Base-by-base conservation (phyloP, 305 asterid species). In the Solanum chacoense region DNA sequence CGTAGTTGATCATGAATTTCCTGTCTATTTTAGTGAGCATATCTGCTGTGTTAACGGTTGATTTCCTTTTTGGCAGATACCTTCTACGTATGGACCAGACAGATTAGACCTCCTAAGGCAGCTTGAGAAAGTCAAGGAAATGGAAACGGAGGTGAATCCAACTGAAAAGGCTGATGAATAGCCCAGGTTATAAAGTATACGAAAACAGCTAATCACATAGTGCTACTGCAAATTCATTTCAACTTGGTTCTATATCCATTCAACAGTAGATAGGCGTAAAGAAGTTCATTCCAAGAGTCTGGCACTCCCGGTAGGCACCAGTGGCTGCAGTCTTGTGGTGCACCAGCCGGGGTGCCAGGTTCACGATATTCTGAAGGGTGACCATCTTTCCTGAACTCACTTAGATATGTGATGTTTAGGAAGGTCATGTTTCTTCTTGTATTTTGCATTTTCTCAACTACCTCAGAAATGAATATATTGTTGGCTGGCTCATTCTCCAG, bases 281-380 rank as follows among this genome's bases (percentile, higher is more conserved):
- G 88, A 75, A 96, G 90, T 84, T 93, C 94, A 35, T 96, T 96
- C 98, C 98, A 96, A 34, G 96, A 93, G 88, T 95, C 98, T 26
- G 97, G 97, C 88, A 93, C 96, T 84, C 99, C 98, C 6, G 98
- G 99, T 87, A 95, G 90, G 94, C 98, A 96, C 98, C 98, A 96
- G 88, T 97, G 99, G 92, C 98, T 95, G 93, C 98, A 97, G 88
- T 95, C 98, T 93, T 95, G 95, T 67, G 98, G 96, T 6, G 98
- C 95, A 28, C 36, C 75, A 8, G 5, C 88, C 31, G 94, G 93
- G 75, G 96, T 94, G 32, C 98, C 97, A 35, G 94, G 94, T 87
- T 96, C 97, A 3, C 98, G 95, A 87, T 96, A 90, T 91, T 89
- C 92, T 4, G 98, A 95, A 11, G 98, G 98, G 91, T 94, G 97